Percentiles rank a stretch among this genome's conserved stretches.
phyloP scores from a whole-genome alignment of 1,284 basidiomycete genomes.

The Uromyces viciae-fabae region DNA sequence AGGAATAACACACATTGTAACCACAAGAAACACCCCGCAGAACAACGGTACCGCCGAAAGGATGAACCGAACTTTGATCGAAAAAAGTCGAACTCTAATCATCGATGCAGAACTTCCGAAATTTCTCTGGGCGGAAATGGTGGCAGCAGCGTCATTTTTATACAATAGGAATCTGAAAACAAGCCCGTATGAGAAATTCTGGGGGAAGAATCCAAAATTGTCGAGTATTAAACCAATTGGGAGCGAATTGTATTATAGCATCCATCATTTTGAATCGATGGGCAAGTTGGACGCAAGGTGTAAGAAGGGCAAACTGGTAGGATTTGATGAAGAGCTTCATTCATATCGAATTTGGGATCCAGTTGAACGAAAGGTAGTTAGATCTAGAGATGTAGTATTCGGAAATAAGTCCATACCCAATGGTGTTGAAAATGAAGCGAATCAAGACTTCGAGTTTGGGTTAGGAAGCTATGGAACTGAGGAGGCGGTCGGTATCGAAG shows the following conservation, averaged over 20 bases:
- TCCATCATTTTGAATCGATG: neutral
- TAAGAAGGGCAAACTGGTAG: neutral
- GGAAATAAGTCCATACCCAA: too few species aligned
- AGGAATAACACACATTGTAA: neutral
- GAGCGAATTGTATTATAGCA: neutral
- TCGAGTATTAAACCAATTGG: neutral
- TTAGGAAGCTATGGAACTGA: too few species aligned
- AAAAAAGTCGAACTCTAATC: neutral
- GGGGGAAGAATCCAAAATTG: neutral
- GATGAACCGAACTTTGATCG: neutral
- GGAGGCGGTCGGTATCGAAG: too few species aligned
- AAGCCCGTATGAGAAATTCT: neutral
- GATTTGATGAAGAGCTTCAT: neutral
- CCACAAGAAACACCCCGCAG: slow-evolving; percentile 12
- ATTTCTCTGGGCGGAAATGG: slow-evolving; percentile 8
- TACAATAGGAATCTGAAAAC: neutral
- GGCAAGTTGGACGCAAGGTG: neutral
- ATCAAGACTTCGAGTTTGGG: too few species aligned
- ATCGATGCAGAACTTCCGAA: neutral
- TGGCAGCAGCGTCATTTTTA: neutral
- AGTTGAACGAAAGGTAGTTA: neutral
- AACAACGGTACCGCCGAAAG: slow-evolving; percentile 7
- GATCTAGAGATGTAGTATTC: neutral
- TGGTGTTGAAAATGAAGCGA: too few species aligned
- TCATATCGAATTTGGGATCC: neutral